These are phyloP conservation scores for Mycena rosella DNA, from an alignment of 768 basidiomycete species.

Conservation along the genomic window DNA sequence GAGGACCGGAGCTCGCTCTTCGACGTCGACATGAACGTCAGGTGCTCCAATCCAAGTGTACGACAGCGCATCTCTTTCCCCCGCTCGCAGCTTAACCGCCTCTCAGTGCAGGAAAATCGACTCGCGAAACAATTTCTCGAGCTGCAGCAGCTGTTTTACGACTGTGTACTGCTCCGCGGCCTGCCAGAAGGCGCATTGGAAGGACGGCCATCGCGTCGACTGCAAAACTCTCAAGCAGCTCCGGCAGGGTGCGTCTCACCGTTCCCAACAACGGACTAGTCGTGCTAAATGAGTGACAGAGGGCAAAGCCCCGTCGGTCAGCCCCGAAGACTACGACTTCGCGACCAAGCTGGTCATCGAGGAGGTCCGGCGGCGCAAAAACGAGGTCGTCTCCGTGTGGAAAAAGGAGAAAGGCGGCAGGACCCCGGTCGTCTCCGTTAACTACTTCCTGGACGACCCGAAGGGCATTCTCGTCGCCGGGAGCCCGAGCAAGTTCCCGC, in stretches of 20 bases:
- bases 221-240: conserved; percentile 28
- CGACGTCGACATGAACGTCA: conserved; percentile 14
- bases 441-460: conserved; percentile 29
- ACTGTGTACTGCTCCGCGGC: conserved; percentile 26
- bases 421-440: conserved; percentile 29
- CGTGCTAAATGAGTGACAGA: conserved; percentile 5
- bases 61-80: background rate
- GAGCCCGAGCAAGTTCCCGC: conserved; percentile 24
- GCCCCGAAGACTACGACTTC: conserved; percentile 32
- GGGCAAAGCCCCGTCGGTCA: conserved; percentile 18
- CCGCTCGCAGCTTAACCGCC: background rate
- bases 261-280: background rate
- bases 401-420: conserved; percentile 26
- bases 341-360: conserved; percentile 29
- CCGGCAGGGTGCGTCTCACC: conserved; percentile 11
- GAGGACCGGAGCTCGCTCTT: conserved; percentile 25
- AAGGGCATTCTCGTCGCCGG: conserved; percentile 27
- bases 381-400: conserved; percentile 30
- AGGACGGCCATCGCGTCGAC: conserved; percentile 27
- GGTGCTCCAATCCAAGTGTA: conserved; percentile 30
- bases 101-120: conserved; percentile 33
- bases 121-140: conserved; percentile 26
- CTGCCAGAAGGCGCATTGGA: conserved; percentile 37
- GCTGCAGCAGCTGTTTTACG: conserved; percentile 36
- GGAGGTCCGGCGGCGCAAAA: conserved; percentile 30